Evolutionary conservation across 2,329 filamentous ascomycete genomes (phyloP).

Genomic region (Dactylellina parvicollis): DNA sequence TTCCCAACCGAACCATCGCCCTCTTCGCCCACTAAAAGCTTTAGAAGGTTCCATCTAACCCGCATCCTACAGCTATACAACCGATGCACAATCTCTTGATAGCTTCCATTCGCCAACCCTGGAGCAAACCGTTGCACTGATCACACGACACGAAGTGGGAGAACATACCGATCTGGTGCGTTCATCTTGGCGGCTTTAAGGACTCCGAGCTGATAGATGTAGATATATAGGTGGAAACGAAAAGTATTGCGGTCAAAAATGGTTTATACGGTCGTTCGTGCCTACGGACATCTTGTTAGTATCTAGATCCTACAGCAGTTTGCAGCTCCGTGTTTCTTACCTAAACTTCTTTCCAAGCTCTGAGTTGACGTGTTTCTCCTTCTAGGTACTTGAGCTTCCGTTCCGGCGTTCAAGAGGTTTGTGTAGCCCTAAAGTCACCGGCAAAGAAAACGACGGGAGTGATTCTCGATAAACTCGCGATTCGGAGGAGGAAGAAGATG

Average conservation of each 20-base stretch:
- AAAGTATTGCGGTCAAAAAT: neutral
- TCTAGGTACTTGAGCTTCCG: no score
- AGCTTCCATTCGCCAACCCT: neutral
- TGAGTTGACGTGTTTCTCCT: no score
- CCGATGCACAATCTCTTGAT: neutral
- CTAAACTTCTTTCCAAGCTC: no score
- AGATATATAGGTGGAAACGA: neutral
- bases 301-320: neutral
- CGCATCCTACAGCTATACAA: no score
- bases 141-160: neutral
- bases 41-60: no score
- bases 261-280: neutral
- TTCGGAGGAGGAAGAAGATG: slow-evolving; percentile 32
- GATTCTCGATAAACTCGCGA: slow-evolving; percentile 12
- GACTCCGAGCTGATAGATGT: neutral
- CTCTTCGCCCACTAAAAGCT: no score
- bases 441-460: no score
- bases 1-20: no score
- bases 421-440: no score
- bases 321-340: neutral
- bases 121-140: slow-evolving; percentile 16
- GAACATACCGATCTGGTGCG: slow-evolving; percentile 50
- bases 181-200: slow-evolving; percentile 43
- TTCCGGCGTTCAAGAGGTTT: no score
- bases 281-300: neutral